Conservation (phyloP, 2,329 filamentous ascomycete genomes). For the Colletotrichum tanaceti region DNA sequence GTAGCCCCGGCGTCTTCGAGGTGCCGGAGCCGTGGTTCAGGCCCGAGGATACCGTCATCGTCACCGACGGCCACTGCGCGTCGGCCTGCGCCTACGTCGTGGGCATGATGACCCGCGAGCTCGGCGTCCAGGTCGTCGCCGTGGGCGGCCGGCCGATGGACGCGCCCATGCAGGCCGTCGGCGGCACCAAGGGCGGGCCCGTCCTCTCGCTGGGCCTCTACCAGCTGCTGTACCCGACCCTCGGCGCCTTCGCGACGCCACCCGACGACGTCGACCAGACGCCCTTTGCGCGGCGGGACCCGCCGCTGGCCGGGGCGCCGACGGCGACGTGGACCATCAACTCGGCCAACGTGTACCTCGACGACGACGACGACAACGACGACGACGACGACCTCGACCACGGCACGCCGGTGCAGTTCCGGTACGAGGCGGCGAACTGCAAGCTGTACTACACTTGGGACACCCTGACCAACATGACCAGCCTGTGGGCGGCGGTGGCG, state of each 20-base stretch:
- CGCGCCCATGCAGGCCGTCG: slow-evolving; percentile 69
- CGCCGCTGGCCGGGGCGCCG: slow-evolving; percentile 27
- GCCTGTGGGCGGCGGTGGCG: slow-evolving; percentile 63
- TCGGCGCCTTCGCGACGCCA: background rate
- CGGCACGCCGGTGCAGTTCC: slow-evolving; percentile 65
- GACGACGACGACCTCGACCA: slow-evolving; percentile 34
- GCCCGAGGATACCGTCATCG: slow-evolving; percentile 44
- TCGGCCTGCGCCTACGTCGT: slow-evolving; percentile 43
- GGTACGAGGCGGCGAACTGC: slow-evolving; percentile 71
- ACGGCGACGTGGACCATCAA: slow-evolving; percentile 36
- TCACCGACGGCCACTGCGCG: slow-evolving; percentile 44
- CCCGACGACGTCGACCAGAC: slow-evolving; percentile 27
- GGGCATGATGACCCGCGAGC: slow-evolving; percentile 61
- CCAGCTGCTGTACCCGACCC: slow-evolving; percentile 5
- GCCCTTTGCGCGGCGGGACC: slow-evolving; percentile 17
- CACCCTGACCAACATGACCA: slow-evolving; percentile 62
- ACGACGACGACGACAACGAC: slow-evolving; percentile 33
- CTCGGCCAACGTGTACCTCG: slow-evolving; percentile 43
- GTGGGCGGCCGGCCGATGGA: slow-evolving; percentile 69
- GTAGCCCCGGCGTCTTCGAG: slow-evolving; percentile 7
- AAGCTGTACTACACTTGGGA: slow-evolving; percentile 68
- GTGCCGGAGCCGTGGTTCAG: slow-evolving; percentile 47
- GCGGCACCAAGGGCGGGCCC: slow-evolving; percentile 71
- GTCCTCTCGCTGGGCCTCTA: slow-evolving; percentile 45
- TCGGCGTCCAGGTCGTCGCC: slow-evolving; percentile 65